Conservation (phyloP, 139 green algal species). For the Micromonas commoda region DNA sequence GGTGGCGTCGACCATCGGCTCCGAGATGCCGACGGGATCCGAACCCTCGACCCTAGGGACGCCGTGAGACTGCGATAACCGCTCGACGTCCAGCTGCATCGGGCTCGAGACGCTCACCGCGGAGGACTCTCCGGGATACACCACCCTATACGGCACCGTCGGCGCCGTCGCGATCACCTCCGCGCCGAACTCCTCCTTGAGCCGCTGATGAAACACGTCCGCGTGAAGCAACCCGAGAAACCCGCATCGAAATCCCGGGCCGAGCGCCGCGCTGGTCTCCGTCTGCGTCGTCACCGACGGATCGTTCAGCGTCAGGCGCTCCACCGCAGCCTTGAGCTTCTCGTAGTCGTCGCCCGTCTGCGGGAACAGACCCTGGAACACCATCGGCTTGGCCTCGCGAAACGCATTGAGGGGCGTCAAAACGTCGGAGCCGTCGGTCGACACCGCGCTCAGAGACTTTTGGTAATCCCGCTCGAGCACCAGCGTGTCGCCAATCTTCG, state of each 20-base stretch:
- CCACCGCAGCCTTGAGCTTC: conserved; percentile 32
- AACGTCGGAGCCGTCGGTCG: not conserved
- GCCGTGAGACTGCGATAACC: not conserved
- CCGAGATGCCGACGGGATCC: conserved; percentile 39
- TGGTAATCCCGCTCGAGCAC: too few relatives aligned
- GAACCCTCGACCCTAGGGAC: not conserved
- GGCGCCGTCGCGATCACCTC: conserved; percentile 63
- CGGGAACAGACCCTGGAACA: conserved; percentile 69
- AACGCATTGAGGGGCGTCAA: conserved; percentile 20
- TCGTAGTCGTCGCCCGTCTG: conserved; percentile 40
- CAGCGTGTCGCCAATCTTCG: conserved; percentile 40
- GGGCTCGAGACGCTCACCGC: not conserved
- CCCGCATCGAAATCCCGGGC: conserved; percentile 72
- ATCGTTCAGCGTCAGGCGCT: conserved; percentile 79
- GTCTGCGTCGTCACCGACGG: conserved; percentile 61
- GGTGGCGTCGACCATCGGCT: conserved; percentile 84
- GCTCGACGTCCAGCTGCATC: not conserved
- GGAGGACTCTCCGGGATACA: conserved; percentile 26
- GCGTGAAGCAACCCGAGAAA: conserved; percentile 90
- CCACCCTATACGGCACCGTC: conserved; percentile 78
- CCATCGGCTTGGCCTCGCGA: conserved; percentile 54
- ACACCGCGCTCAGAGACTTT: too few relatives aligned
- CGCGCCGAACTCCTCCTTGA: conserved; percentile 58
- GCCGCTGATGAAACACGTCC: conserved; percentile 78
- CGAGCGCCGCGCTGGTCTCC: conserved; percentile 80